Percentiles rank a stretch among this genome's conserved stretches.
Conservation (phyloP, 441 rosid species). For the Populus hybrid region DNA sequence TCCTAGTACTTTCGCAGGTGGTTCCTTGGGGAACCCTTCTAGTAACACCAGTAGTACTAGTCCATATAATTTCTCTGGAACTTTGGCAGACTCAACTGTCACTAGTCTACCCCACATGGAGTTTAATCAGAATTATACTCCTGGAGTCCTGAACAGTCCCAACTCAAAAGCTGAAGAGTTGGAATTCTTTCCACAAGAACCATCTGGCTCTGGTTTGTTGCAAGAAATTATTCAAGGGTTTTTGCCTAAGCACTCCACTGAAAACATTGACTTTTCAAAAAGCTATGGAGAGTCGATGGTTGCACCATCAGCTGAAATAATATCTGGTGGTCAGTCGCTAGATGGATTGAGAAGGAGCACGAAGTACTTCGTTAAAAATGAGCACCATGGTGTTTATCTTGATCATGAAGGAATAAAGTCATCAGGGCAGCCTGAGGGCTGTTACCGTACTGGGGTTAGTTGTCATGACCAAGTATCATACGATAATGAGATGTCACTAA, state of each 20-base stretch:
- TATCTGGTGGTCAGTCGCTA: not conserved
- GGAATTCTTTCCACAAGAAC: conserved; percentile 51
- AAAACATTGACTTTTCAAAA: conserved; percentile 14
- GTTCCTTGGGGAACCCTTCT: conserved; percentile 7
- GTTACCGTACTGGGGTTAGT: conserved; percentile 23
- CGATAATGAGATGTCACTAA: not conserved
- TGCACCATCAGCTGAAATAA: conserved; percentile 17
- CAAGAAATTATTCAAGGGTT: conserved; percentile 78
- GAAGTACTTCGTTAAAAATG: conserved; percentile 1
- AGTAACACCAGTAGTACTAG: not conserved
- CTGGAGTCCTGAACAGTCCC: not conserved
- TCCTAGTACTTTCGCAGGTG: conserved; percentile 3
- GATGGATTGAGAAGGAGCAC: conserved; percentile 15
- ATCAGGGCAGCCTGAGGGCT: conserved; percentile 10
- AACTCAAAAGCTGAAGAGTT: conserved; percentile 3
- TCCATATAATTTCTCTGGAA: not conserved
- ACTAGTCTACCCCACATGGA: conserved; percentile 10
- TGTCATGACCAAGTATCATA: conserved; percentile 8
- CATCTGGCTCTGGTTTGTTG: conserved; percentile 69
- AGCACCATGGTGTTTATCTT: conserved; percentile 13
- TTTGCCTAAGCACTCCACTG: conserved; percentile 41
- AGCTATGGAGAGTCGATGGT: not conserved
- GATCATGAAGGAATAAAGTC: conserved; percentile 1
- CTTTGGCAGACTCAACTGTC: conserved; percentile 12
- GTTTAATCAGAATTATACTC: conserved; percentile 8